These are phyloP conservation scores for Chiua virens DNA, from an alignment of 768 basidiomycete species.

Conservation along the genomic window DNA sequence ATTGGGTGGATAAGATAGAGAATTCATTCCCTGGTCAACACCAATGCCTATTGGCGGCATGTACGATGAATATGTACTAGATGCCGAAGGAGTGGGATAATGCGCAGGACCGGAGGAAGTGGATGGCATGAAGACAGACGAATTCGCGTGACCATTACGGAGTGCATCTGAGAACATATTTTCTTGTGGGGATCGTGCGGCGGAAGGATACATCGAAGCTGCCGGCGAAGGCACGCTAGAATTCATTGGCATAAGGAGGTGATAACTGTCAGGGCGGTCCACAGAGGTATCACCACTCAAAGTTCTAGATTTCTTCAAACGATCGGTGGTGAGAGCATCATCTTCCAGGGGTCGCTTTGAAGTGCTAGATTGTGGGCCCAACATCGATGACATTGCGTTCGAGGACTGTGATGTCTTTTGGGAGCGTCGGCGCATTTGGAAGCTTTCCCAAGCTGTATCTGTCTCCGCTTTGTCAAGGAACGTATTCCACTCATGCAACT, in stretches of 20 bases:
- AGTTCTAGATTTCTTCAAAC: conserved; percentile 53
- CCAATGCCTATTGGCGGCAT: conserved; percentile 58
- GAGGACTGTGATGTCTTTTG: conserved; percentile 32
- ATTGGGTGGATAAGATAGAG: conserved; percentile 48
- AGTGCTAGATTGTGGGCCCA: conserved; percentile 22
- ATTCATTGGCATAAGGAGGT: conserved; percentile 58
- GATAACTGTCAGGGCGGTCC: conserved; percentile 44
- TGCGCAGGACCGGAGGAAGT: conserved; percentile 41
- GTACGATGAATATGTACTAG: conserved; percentile 42
- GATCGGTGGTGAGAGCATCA: conserved; percentile 17
- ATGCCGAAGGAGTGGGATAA: conserved; percentile 41
- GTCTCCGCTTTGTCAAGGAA: conserved; percentile 87
- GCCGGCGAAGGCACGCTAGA: conserved; percentile 32
- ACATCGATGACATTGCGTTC: conserved; percentile 30
- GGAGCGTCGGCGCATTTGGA: conserved; percentile 61
- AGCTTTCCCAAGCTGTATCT: conserved; percentile 91
- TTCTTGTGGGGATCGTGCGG: conserved; percentile 45
- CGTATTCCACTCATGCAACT: conserved; percentile 71
- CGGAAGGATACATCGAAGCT: conserved; percentile 45
- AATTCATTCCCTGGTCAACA: conserved; percentile 52
- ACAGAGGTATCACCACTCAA: conserved; percentile 42
- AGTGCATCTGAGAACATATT: conserved; percentile 63
- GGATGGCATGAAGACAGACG: conserved; percentile 62
- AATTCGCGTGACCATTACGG: conserved; percentile 46
- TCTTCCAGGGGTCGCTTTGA: conserved; percentile 34